These are phyloP conservation scores for Potentilla sterilis DNA, from an alignment of 306 rosid genomes.

Conservation along the genomic window DNA sequence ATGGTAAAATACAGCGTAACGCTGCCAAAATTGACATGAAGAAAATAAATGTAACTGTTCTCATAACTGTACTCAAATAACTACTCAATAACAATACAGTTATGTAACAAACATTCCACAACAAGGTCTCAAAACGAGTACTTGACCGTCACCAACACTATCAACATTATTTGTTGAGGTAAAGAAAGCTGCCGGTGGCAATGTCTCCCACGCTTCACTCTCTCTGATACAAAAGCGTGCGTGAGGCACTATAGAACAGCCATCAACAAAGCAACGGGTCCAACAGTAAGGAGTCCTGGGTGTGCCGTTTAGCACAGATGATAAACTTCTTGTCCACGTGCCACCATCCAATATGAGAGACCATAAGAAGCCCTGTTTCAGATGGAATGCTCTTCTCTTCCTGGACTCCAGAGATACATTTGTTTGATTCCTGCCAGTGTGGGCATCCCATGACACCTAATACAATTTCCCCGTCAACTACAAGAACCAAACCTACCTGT, in stretches of 20 bases:
- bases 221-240: slow-evolving; percentile 68
- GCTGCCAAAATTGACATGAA: too few relatives aligned
- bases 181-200: slow-evolving; percentile 58
- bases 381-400: slow-evolving; percentile 30
- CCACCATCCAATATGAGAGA: slow-evolving; percentile 78
- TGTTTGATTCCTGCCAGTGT: slow-evolving; percentile 55
- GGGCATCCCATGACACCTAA: slow-evolving; percentile 93
- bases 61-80: too few relatives aligned
- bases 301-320: slow-evolving; percentile 28
- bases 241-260: slow-evolving; percentile 39
- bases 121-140: slow-evolving; percentile 61
- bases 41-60: too few relatives aligned
- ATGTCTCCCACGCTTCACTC: slow-evolving; percentile 77
- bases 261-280: slow-evolving; percentile 70
- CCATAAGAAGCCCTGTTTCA: slow-evolving; percentile 64
- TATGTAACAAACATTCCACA: slow-evolving; percentile 84
- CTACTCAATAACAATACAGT: too few relatives aligned
- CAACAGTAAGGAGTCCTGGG: slow-evolving; percentile 41
- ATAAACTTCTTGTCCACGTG: slow-evolving; percentile 63
- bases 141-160: slow-evolving; percentile 40
- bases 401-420: slow-evolving; percentile 33
- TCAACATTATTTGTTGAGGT: slow-evolving; percentile 44
- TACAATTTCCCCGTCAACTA: slow-evolving; percentile 75
- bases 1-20: too few relatives aligned
- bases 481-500: slow-evolving; percentile 90